Base-by-base conservation (phyloP, 345 rosid species). In the Kernera saxatilis region DNA sequence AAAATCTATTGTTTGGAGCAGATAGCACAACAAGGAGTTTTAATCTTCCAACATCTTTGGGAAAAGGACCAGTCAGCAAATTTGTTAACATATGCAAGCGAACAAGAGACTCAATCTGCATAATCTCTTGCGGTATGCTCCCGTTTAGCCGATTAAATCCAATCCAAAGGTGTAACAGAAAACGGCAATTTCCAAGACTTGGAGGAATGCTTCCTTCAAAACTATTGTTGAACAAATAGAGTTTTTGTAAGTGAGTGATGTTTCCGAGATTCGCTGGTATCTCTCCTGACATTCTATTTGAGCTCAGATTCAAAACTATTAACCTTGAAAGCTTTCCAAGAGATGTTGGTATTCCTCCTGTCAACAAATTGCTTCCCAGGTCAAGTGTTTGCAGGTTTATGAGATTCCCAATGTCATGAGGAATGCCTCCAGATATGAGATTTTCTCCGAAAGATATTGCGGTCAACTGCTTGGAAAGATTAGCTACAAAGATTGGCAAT, bases 181-280 rank as follows among this genome's bases (percentile, higher is more conserved):
- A 22, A 19, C 8, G 25, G 37, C 91, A 90, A 4, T n/a, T 66
- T 3, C 88, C 82, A 13, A 86, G 78, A 49, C 81, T 86, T n/a
- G 79, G 48, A 2, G 96, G 91, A 69, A 90, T 83, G 44, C 46
- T 36, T 67, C n/a, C n/a, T n/a, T n/a, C n/a, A n/a, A n/a, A n/a
- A n/a, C n/a, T n/a, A n/a, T n/a, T n/a, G n/a, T n/a, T 15, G 26
- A 69, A 78, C 72, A 90, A 60, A 8, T 8, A 56, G 57, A 86
- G 72, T 18, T 63, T 30, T 33, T 41, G 54, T 63, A 90, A 75
- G 64, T 69, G 75, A 9, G 82, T 75, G 76, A 90, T 57, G 17
- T 88, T 86, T 46, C 93, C 90, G 1, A 85, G 57, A 45, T 76
- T 77, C 26, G 73, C 40, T 11, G 93, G 91, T 66, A 90, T 72